Base-by-base conservation (phyloP, 208 protist genomes). In the Angomonas ambiguus region DNA sequence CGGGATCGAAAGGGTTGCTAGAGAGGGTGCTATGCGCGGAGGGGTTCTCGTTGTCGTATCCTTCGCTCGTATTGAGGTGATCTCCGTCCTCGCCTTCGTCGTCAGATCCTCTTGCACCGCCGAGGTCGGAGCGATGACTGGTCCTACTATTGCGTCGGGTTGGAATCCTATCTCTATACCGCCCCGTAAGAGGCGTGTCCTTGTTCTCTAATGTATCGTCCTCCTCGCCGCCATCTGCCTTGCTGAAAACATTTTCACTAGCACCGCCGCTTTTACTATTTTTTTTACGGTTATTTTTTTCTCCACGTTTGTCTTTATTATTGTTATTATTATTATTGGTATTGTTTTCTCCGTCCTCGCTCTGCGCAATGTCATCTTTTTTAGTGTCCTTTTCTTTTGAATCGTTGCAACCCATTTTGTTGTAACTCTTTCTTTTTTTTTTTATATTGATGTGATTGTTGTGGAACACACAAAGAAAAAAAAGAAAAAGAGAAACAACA, bases 311-410 rank as follows among this genome's bases (percentile, higher is more conserved):
- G n/a, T n/a, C n/a, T n/a, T n/a, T n/a, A n/a, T n/a, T n/a, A n/a
- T n/a, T n/a, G n/a, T 25, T 35, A 28, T 63, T 25, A 28, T 38
- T 35, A 28, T 45, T 45, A 5, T 5, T 63, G 18, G 5, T 48
- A 28, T 8, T 48, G 4, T 2, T 33, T 5, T 51, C 38, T 18
- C 10, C 31, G 5, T 25, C 20, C 11, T 51, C 55, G 13, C 2
- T 45, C 10, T n/a, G 25, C 59, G 22, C 38, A 8, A 22, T 35
- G 31, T 11, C 10, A 13, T 18, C 49, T 16, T 48, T 33, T 25
- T 51, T 33, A 2, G 16, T 38, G 10, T 25, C 53, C 25, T 56
- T 56, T 56, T 56, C 49, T 56, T 56, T 56, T 56, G 49, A 28
- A 56, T 56, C 25, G n/a, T 8, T 24, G 24, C 49, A 30, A 8